Conservation (phyloP, 768 basidiomycete genomes). For the Suillus subluteus region DNA sequence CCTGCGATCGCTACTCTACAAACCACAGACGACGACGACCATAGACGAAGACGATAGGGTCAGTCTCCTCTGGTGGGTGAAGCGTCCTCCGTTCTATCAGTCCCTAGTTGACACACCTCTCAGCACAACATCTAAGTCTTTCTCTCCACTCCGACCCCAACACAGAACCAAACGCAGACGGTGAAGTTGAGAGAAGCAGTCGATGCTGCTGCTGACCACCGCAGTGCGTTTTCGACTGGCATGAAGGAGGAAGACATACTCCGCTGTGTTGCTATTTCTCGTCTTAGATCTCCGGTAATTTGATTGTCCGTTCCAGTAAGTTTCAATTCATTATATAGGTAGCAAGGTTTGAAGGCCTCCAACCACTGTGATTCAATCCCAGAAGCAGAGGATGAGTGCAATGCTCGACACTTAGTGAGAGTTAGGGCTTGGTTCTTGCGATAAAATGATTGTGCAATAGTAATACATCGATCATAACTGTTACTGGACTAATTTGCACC, state of each 20-base stretch:
- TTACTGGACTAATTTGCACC: neutral
- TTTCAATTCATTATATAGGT: no score
- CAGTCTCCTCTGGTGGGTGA: neutral
- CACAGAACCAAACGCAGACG: slow-evolving; percentile 29
- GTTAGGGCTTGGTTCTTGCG: neutral
- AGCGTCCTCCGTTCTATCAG: slow-evolving; percentile 11
- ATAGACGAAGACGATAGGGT: slow-evolving; percentile 31
- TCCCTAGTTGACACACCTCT: slow-evolving; percentile 17
- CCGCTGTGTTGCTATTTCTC: slow-evolving; percentile 9
- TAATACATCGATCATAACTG: neutral
- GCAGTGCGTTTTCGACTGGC: slow-evolving; percentile 31
- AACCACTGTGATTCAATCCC: neutral
- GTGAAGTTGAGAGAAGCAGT: slow-evolving; percentile 48
- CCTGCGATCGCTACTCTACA: slow-evolving; percentile 36
- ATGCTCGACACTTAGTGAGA: neutral
- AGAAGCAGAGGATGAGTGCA: neutral
- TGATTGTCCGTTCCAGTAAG: neutral
- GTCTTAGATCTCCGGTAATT: neutral
- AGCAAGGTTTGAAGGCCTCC: no score
- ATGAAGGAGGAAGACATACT: slow-evolving; percentile 24
- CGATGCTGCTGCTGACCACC: slow-evolving; percentile 40
- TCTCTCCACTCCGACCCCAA: slow-evolving; percentile 22
- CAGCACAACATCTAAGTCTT: slow-evolving; percentile 23
- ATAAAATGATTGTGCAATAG: neutral
- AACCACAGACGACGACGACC: slow-evolving; percentile 32